Conservation (phyloP, 306 rosid genomes). For the Citrullus mucosospermus region DNA sequence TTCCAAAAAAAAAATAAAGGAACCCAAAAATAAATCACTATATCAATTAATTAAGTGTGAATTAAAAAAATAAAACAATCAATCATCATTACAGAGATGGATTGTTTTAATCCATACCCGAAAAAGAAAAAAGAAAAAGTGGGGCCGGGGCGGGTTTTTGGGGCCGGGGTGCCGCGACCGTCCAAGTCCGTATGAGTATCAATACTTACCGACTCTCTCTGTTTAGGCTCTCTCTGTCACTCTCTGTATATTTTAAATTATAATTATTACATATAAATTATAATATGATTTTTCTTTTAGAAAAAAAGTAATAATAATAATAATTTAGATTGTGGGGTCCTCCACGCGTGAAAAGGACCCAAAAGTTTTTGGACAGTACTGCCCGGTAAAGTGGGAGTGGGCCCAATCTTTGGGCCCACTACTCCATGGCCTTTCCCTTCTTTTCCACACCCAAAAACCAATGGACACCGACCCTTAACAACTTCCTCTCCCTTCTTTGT, state of each 20-base stretch:
- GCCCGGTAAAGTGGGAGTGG: constrained; percentile 24
- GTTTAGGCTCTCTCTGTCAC: neutral
- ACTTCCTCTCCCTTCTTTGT: constrained; percentile 8
- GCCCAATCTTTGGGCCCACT: constrained; percentile 30
- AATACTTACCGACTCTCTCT: neutral
- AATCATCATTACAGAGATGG: too few species aligned
- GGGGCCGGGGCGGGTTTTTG: neutral
- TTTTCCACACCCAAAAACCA: constrained; percentile 20
- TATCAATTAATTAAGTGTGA: too few species aligned
- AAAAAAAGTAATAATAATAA: neutral
- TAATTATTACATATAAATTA: neutral
- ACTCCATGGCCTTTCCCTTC: neutral
- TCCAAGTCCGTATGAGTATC: constrained; percentile 12
- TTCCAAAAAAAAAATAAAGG: fast-evolving
- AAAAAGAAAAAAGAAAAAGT: neutral
- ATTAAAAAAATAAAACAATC: too few species aligned
- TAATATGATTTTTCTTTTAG: neutral
- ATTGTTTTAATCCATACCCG: too few species aligned
- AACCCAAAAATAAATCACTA: too few species aligned
- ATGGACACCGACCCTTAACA: constrained; percentile 28
- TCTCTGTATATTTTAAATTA: neutral
- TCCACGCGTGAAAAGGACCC: constrained; percentile 31
- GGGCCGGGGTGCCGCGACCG: constrained; percentile 11
- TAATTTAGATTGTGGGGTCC: constrained; percentile 19
- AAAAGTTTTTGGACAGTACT: constrained; percentile 34